Conservation (phyloP, 306 rosid genomes). For the Inga oerstediana region DNA sequence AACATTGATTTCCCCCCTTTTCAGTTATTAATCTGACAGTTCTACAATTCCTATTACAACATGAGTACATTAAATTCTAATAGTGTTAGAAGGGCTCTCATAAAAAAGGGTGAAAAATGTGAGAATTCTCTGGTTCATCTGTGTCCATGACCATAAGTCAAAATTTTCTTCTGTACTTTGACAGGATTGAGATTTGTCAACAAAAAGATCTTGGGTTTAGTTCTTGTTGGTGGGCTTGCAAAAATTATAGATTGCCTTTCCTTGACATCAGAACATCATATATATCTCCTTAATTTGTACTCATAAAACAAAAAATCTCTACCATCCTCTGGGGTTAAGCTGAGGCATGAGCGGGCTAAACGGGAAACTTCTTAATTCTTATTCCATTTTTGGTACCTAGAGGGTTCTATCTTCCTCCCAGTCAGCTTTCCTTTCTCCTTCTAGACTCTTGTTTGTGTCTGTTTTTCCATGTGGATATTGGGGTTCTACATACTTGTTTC, state of each 20-base stretch:
- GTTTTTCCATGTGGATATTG: background rate
- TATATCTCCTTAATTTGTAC: background rate
- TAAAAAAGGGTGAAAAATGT: background rate
- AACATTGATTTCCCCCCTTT: slow-evolving; percentile 1
- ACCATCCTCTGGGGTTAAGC: background rate
- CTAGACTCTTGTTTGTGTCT: background rate
- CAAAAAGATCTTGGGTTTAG: background rate
- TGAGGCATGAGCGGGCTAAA: background rate
- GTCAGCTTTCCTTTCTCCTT: background rate
- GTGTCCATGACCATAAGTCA: background rate
- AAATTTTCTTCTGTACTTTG: background rate
- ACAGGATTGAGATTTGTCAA: background rate
- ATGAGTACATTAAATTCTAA: slow-evolving; percentile 1
- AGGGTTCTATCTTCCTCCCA: background rate
- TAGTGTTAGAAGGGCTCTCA: background rate
- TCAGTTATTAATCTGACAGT: slow-evolving; percentile 1
- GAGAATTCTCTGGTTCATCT: background rate
- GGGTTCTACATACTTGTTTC: background rate
- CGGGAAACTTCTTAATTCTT: background rate
- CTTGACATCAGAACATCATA: background rate
- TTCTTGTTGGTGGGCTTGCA: background rate
- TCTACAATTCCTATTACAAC: background rate
- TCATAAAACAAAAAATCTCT: background rate
- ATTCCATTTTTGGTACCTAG: background rate
- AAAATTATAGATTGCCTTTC: background rate